phyloP scores from a whole-genome alignment of 257 asterid genomes.

The Gentiana macrophylla region DNA sequence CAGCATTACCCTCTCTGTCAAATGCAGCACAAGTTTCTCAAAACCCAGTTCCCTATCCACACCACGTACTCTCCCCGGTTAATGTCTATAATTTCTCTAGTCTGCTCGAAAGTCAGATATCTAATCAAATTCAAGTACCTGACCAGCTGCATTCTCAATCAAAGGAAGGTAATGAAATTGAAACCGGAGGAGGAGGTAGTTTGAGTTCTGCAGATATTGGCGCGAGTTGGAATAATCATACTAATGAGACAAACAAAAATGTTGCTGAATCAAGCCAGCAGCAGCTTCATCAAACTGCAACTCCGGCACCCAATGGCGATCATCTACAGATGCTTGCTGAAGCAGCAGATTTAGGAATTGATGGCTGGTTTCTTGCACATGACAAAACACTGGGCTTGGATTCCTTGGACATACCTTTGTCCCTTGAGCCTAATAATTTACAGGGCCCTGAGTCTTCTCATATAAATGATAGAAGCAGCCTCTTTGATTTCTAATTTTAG shows the following conservation, averaged over 20 bases:
- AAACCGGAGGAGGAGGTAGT: slow-evolving; percentile 7
- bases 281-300: not conserved
- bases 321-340: slow-evolving; percentile 22
- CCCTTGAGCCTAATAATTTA: slow-evolving; percentile 27
- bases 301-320: slow-evolving; percentile 9
- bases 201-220: slow-evolving; percentile 16
- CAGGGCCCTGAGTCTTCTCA: slow-evolving; percentile 36
- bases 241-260: slow-evolving; percentile 17
- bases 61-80: too few species aligned
- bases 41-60: not conserved
- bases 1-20: slow-evolving; percentile 3
- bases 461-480: slow-evolving; percentile 28
- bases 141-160: slow-evolving; percentile 13
- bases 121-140: not conserved
- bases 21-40: not conserved
- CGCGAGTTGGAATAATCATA: slow-evolving; percentile 17
- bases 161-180: slow-evolving; percentile 21
- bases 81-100: too few species aligned
- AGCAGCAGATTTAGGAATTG: slow-evolving; percentile 20
- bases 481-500: slow-evolving; percentile 22
- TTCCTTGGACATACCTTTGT: slow-evolving; percentile 19
- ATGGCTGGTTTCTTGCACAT: slow-evolving; percentile 30
- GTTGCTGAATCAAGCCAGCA: slow-evolving; percentile 16
- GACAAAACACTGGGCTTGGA: slow-evolving; percentile 16
- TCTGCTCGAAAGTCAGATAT: too few species aligned